phyloP scores from a whole-genome alignment of 1,284 basidiomycete genomes.

The Cystobasidium sp. region DNA sequence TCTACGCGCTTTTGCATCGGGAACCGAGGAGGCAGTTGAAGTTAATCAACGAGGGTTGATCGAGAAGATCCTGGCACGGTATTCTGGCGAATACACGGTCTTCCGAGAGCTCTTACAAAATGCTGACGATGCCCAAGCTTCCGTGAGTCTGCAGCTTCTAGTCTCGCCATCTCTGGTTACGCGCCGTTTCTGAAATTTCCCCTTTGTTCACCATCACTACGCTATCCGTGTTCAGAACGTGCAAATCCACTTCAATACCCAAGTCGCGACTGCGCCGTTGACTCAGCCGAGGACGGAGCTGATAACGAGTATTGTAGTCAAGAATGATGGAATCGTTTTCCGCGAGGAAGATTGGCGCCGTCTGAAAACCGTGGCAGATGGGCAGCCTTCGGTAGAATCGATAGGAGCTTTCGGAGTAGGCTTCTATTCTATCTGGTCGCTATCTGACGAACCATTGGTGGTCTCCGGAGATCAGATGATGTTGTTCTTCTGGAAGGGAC shows the following conservation, averaged over 20 bases:
- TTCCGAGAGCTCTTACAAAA: constrained; percentile 92
- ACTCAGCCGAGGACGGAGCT: constrained; percentile 51
- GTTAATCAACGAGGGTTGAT: constrained; percentile 94
- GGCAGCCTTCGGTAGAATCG: constrained; percentile 81
- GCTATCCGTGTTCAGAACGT: constrained; percentile 35
- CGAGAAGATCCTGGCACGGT: constrained; percentile 87
- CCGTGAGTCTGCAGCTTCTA: background rate
- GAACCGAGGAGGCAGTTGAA: constrained; percentile 81
- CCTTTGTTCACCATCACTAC: background rate
- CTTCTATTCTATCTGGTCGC: constrained; percentile 55
- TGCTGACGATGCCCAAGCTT: constrained; percentile 87
- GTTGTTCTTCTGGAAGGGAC: constrained; percentile 90
- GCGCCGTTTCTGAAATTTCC: constrained; percentile 38
- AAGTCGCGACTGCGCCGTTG: constrained; percentile 57
- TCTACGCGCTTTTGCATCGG: constrained; percentile 53
- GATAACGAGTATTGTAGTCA: constrained; percentile 65
- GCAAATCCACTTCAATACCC: constrained; percentile 53
- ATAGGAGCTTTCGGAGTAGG: constrained; percentile 76
- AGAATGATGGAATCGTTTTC: constrained; percentile 83
- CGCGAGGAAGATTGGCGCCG: constrained; percentile 64
- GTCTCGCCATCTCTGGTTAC: background rate
- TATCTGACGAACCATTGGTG: constrained; percentile 82
- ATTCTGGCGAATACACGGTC: constrained; percentile 66
- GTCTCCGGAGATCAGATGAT: constrained; percentile 73
- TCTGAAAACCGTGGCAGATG: constrained; percentile 64